Evolutionary conservation across 225 moss, liverwort and hornwort genomes (phyloP), one percentile per base, ranked within the genome.

Genomic region (Antitrichia curtipendula): DNA sequence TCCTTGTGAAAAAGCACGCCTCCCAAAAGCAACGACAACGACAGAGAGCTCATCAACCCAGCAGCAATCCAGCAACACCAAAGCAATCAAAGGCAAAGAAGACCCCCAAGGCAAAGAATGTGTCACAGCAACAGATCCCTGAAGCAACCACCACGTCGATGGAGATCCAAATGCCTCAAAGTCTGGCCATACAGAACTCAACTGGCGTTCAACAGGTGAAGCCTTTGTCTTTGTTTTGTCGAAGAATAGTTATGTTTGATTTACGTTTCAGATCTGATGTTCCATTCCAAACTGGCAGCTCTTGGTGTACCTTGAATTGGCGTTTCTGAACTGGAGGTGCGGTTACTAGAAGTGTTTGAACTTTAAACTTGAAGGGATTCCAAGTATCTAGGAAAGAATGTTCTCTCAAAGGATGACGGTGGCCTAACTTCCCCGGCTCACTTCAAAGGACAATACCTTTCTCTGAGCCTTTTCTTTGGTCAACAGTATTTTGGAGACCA

Each of bases 21-120:
- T 96, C 96, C 38, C 95, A 96, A 89, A 93, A 91, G 87, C 95
- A 95, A 71, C 87, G 96, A 22, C 94, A 93, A 54, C 94, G 95
- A 45, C 90, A 96, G 58, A 92, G 92, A 89, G 79, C 87, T 74
- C 91, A 89, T 29, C 92, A 77, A 38, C 43, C 61, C 43, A 43
- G 81, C 71, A 86, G 38, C 91, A 78, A 71, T 75, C 79, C 80
- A 63, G 86, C 85, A 83, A 90, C 61, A 16, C 82, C 24, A 64
- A 91, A 87, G 59, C 87, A 83, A 82, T 66, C 86, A 54, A 91
- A 90, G 83, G 88, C 86, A 59, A 91, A 91, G 86, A 91, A 92
- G 84, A 85, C 60, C 53, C 70, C 43, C 72, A 90, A 72, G 84
- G 81, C 56, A 36, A 90, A 80, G 89, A 83, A 84, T 24, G 66